Conservation (phyloP, 164 flowering plant species). For the Paratinospora sagittata region DNA sequence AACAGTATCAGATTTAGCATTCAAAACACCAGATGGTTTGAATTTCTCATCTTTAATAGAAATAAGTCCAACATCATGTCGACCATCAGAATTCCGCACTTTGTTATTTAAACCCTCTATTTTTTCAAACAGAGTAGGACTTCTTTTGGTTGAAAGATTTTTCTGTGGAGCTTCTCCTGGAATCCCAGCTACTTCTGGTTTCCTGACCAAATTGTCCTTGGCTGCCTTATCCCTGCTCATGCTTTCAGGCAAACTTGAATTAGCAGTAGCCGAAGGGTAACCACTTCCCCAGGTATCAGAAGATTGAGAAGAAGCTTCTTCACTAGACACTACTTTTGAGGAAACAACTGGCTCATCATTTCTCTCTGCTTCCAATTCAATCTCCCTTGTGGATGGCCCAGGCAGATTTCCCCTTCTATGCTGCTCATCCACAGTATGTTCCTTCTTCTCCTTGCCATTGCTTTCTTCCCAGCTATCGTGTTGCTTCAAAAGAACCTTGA, state of each 20-base stretch:
- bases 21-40: conserved; percentile 21
- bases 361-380: conserved; percentile 36
- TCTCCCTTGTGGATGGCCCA: conserved; percentile 28
- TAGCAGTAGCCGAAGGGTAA: conserved; percentile 20
- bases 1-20: conserved; percentile 22
- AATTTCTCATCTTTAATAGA: conserved; percentile 36
- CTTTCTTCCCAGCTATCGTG: conserved; percentile 50
- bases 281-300: conserved; percentile 14
- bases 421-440: conserved; percentile 18
- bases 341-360: conserved; percentile 30
- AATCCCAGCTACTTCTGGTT: conserved; percentile 20
- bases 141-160: conserved; percentile 31
- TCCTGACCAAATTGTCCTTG: conserved; percentile 27
- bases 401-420: conserved; percentile 26
- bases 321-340: conserved; percentile 23
- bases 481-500: conserved; percentile 61
- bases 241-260: conserved; percentile 24
- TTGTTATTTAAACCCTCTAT: conserved; percentile 78
- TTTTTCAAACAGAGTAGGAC: conserved; percentile 56
- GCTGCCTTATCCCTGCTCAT: conserved; percentile 24
- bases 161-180: conserved; percentile 15
- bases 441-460: conserved; percentile 46
- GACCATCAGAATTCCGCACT: conserved; percentile 56
- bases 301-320: conserved; percentile 25
- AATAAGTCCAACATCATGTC: conserved; percentile 26